Conservation (phyloP, 2,329 filamentous ascomycete genomes). For the Cladosporium sp. region DNA sequence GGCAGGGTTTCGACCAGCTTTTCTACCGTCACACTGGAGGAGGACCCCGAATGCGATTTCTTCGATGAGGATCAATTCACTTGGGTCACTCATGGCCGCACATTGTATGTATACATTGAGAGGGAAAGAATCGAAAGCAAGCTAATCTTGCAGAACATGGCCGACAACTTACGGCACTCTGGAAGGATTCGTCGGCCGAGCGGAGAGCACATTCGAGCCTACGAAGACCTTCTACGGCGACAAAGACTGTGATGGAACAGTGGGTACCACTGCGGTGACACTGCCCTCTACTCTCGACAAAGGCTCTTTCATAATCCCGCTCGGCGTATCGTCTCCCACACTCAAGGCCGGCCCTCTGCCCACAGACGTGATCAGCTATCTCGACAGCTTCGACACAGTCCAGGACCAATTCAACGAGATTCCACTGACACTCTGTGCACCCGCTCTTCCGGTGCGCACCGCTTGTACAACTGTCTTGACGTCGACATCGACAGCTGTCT, state of each 20-base stretch:
- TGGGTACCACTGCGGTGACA: not conserved
- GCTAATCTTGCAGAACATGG: not conserved
- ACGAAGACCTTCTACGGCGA: not conserved
- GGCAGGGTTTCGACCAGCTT: conserved; percentile 1
- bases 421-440: not conserved
- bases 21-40: not conserved
- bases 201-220: not conserved
- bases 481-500: not conserved
- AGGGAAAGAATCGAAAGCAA: too few species aligned
- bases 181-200: not conserved
- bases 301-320: conserved; percentile 2
- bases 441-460: conserved; percentile 2
- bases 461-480: conserved; percentile 4
- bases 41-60: not conserved
- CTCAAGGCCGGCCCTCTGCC: not conserved
- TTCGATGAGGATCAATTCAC: conserved; percentile 1
- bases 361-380: not conserved
- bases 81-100: conserved; percentile 6
- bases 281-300: not conserved
- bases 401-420: conserved; percentile 3
- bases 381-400: not conserved
- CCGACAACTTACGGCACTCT: conserved; percentile 7
- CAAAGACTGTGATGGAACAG: conserved; percentile 5
- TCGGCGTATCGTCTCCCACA: not conserved
- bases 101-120: not conserved